Percentiles rank a stretch among this genome's conserved stretches.
Conservation (phyloP, 2,329 filamentous ascomycete species). For the Domatiomyces globalis region DNA sequence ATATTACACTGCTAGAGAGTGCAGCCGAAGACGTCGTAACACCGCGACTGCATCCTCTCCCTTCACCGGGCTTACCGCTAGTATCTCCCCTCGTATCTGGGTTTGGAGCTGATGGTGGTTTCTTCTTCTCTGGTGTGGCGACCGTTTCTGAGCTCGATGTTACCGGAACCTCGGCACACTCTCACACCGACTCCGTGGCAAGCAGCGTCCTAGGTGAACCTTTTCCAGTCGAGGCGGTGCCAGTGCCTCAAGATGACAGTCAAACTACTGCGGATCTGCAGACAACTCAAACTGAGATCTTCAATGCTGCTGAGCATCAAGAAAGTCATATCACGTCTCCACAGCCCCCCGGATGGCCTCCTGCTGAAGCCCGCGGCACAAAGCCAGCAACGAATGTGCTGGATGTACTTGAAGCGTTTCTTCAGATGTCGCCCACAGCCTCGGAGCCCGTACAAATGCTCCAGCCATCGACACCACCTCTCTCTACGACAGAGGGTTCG, state of each 20-base stretch:
- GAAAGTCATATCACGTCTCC: not conserved
- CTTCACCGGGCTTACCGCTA: constrained; percentile 27
- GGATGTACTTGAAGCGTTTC: constrained; percentile 8
- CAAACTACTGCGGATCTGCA: not conserved
- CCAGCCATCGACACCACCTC: not conserved
- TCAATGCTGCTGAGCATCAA: not conserved
- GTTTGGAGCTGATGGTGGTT: constrained; percentile 18
- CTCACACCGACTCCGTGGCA: not conserved
- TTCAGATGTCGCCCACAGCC: constrained; percentile 3
- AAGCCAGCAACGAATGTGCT: not conserved
- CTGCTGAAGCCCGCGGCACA: not conserved
- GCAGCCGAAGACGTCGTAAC: constrained; percentile 11
- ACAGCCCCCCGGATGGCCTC: not conserved
- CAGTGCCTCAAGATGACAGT: not conserved
- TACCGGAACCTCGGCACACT: constrained; percentile 1
- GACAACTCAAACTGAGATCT: not conserved
- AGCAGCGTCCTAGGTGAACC: not conserved
- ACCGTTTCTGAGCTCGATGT: constrained; percentile 13
- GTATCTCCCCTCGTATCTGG: constrained; percentile 26
- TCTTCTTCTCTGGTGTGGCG: constrained; percentile 19
- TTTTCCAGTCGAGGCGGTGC: not conserved
- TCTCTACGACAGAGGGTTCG: not conserved
- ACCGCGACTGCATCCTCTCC: constrained; percentile 26
- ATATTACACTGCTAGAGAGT: not conserved
- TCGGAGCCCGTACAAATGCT: not conserved